These are phyloP conservation scores for Floccularia luteovirens DNA, from an alignment of 768 basidiomycete species.

Conservation along the genomic window DNA sequence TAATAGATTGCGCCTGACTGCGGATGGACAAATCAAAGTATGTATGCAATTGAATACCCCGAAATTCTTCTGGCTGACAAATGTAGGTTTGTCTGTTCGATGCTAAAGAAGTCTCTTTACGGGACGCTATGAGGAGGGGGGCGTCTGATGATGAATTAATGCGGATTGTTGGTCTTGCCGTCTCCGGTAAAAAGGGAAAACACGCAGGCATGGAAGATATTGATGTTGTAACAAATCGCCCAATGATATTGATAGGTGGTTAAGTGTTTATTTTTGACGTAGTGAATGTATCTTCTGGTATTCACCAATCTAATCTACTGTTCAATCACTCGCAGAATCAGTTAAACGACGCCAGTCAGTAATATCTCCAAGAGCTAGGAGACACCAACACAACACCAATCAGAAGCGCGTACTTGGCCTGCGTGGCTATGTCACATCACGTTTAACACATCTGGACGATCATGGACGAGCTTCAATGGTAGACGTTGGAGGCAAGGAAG, in stretches of 20 bases:
- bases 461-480: constrained; percentile 78
- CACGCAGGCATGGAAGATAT: constrained; percentile 83
- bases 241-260: constrained; percentile 94
- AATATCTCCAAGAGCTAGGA: too few relatives aligned
- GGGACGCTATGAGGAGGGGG: constrained; percentile 63
- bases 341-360: neutral
- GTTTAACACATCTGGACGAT: constrained; percentile 66
- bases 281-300: neutral
- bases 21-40: constrained; percentile 87
- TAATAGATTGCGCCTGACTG: constrained; percentile 79
- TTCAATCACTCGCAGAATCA: too few relatives aligned
- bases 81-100: constrained; percentile 84
- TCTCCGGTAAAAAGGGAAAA: constrained; percentile 67
- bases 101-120: constrained; percentile 74
- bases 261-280: constrained; percentile 42
- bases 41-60: too few relatives aligned
- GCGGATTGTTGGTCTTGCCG: constrained; percentile 52
- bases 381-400: too few relatives aligned
- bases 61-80: too few relatives aligned
- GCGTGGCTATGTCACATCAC: too few relatives aligned
- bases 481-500: constrained; percentile 58
- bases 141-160: constrained; percentile 59
- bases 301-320: neutral
- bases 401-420: too few relatives aligned
- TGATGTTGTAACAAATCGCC: constrained; percentile 68